A percentile compares a stretch with the other conserved stretches of the same genome.
Conservation (phyloP, 129 eudicot genomes). For the Pulicaria dysenterica region DNA sequence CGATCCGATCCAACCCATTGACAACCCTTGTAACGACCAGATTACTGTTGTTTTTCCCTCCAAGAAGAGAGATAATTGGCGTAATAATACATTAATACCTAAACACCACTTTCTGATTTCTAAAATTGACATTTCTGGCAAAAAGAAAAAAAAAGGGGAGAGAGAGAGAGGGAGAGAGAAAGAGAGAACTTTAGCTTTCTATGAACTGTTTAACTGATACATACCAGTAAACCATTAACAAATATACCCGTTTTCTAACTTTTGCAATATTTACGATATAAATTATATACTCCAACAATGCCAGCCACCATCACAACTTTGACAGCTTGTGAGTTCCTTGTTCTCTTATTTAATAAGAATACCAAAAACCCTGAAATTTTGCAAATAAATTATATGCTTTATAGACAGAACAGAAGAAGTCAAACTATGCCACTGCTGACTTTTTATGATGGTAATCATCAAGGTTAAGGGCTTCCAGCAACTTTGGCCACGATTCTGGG, state of each 20-base stretch:
- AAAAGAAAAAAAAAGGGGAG: no score
- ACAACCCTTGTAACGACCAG: no score
- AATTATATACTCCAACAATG: slow-evolving; percentile 16
- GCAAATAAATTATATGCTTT: slow-evolving; percentile 7
- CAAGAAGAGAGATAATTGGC: no score
- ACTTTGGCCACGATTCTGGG: slow-evolving; percentile 90
- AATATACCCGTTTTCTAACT: not conserved
- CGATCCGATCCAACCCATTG: no score
- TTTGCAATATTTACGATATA: slow-evolving; percentile 6
- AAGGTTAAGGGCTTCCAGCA: slow-evolving; percentile 76
- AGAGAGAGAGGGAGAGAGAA: no score
- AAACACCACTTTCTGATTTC: not conserved
- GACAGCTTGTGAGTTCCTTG: slow-evolving; percentile 14
- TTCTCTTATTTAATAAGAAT: slow-evolving; percentile 26
- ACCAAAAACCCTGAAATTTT: not conserved
- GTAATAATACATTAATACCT: no score
- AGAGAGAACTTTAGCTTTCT: not conserved
- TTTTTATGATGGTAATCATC: slow-evolving; percentile 72
- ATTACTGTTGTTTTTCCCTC: no score
- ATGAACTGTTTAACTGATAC: slow-evolving; percentile 1
- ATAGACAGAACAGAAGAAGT: slow-evolving; percentile 4
- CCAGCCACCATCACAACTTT: slow-evolving; percentile 9
- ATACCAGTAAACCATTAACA: slow-evolving; percentile 13
- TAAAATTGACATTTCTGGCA: not conserved
- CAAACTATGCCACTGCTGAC: slow-evolving; percentile 59